These are phyloP conservation scores for Colletotrichum caudatum DNA, from an alignment of 2,329 filamentous ascomycete genomes.

Conservation along the genomic window DNA sequence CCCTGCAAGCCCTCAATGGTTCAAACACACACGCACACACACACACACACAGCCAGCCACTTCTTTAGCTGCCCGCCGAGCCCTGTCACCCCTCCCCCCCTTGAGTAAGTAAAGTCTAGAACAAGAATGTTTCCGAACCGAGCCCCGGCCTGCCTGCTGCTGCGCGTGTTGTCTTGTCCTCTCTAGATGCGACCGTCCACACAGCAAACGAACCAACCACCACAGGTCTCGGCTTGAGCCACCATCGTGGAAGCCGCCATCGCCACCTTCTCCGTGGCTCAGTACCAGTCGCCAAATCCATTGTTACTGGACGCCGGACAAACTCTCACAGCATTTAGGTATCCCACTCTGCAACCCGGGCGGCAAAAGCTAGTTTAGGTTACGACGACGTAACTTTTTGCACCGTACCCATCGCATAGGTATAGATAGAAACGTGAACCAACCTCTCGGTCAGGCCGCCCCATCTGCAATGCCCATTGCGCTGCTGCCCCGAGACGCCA, in stretches of 20 bases:
- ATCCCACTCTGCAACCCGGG: background rate
- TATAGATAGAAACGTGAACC: background rate
- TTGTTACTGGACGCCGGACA: background rate
- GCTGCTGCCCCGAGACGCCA: background rate
- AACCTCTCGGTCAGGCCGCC: conserved; percentile 14
- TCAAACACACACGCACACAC: too few relatives aligned
- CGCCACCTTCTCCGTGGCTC: conserved; percentile 23
- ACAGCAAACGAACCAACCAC: conserved; percentile 15
- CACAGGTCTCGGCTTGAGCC: conserved; percentile 34
- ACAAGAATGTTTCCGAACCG: conserved; percentile 28
- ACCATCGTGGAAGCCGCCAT: conserved; percentile 16
- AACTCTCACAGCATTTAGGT: background rate
- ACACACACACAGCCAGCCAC: background rate
- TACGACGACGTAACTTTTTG: too few relatives aligned
- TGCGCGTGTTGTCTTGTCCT: conserved; percentile 7
- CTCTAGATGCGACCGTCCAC: conserved; percentile 15
- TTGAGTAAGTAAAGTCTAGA: conserved; percentile 18
- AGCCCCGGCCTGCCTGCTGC: background rate
- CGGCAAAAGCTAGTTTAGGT: background rate
- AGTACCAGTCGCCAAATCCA: conserved; percentile 25
- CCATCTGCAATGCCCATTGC: background rate
- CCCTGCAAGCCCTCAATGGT: background rate
- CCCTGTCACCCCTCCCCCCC: too few relatives aligned
- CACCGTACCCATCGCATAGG: background rate
- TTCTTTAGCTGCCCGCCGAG: background rate